Evolutionary conservation across 352 stramenopile genomes (phyloP).

Genomic region (Phytophthora tubulina): DNA sequence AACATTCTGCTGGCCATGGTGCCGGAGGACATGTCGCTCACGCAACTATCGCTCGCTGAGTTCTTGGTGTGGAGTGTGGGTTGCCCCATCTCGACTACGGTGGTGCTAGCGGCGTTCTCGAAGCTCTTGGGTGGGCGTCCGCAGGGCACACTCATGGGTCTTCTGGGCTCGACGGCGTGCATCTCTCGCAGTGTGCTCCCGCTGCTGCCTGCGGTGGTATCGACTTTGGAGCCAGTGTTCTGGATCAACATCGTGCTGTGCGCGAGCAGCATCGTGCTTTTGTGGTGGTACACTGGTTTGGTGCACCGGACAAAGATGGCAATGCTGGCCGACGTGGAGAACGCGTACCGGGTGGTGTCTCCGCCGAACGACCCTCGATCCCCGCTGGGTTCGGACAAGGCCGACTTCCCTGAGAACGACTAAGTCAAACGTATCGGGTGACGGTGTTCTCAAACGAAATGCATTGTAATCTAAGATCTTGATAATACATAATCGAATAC

Average conservation of each 20-base stretch:
- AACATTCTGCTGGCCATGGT: slow-evolving; percentile 62
- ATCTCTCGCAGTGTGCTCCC: slow-evolving; percentile 78
- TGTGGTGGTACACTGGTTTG: slow-evolving; percentile 71
- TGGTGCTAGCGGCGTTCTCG: slow-evolving; percentile 75
- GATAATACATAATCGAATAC: slow-evolving; percentile 9
- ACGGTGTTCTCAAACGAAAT: neutral
- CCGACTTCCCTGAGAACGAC: slow-evolving; percentile 30
- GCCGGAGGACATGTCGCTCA: slow-evolving; percentile 52
- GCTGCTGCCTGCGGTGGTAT: slow-evolving; percentile 63
- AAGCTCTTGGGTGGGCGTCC: slow-evolving; percentile 71
- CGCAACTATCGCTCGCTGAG: slow-evolving; percentile 56
- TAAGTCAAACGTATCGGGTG: slow-evolving; percentile 4
- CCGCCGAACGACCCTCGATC: slow-evolving; percentile 46
- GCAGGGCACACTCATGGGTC: slow-evolving; percentile 78
- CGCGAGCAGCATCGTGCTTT: slow-evolving; percentile 54
- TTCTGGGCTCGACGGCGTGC: slow-evolving; percentile 70
- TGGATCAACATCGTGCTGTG: slow-evolving; percentile 74
- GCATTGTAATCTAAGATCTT: slow-evolving; percentile 9
- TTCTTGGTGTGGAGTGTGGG: slow-evolving; percentile 83
- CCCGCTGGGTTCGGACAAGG: slow-evolving; percentile 50
- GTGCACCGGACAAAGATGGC: slow-evolving; percentile 58
- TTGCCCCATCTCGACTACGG: slow-evolving; percentile 76
- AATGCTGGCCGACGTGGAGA: slow-evolving; percentile 55
- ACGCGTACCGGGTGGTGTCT: slow-evolving; percentile 31
- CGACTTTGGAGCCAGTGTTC: slow-evolving; percentile 71